These are phyloP conservation scores for Colletotrichum sp. DNA, from an alignment of 2,329 filamentous ascomycete genomes.

Conservation along the genomic window DNA sequence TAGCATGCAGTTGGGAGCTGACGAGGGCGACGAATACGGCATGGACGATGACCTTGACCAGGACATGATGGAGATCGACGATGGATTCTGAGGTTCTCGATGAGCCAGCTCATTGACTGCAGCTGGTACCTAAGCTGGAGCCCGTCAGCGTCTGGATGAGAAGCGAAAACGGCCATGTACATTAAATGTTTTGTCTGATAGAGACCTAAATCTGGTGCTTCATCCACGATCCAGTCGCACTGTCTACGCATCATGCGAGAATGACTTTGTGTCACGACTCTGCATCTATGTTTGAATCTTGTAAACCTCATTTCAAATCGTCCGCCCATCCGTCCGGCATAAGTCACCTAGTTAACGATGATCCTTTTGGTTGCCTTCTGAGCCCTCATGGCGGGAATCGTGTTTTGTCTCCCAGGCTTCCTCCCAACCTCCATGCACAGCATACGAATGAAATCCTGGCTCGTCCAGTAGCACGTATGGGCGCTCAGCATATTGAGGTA, in stretches of 20 bases:
- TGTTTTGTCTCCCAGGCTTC: conserved; percentile 66
- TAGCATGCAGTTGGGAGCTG: conserved; percentile 25
- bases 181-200: not conserved
- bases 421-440: conserved; percentile 88
- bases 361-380: conserved; percentile 52
- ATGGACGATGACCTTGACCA: conserved; percentile 58
- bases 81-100: conserved; percentile 26
- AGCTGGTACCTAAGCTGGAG: not conserved
- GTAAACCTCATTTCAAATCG: not conserved
- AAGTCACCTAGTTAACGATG: not conserved
- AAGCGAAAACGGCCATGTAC: not conserved
- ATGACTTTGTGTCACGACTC: not conserved
- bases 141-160: not conserved
- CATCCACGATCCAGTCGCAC: not conserved
- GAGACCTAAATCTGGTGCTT: not conserved
- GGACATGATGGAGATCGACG: conserved; percentile 58
- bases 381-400: conserved; percentile 63
- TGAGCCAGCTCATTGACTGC: not conserved
- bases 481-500: conserved; percentile 97
- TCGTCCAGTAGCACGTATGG: conserved; percentile 92
- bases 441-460: conserved; percentile 87
- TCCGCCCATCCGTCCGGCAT: not conserved
- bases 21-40: conserved; percentile 49
- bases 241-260: not conserved
- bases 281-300: not conserved